Base-by-base conservation (phyloP, 768 basidiomycete species). In the Auricularia sp. region DNA sequence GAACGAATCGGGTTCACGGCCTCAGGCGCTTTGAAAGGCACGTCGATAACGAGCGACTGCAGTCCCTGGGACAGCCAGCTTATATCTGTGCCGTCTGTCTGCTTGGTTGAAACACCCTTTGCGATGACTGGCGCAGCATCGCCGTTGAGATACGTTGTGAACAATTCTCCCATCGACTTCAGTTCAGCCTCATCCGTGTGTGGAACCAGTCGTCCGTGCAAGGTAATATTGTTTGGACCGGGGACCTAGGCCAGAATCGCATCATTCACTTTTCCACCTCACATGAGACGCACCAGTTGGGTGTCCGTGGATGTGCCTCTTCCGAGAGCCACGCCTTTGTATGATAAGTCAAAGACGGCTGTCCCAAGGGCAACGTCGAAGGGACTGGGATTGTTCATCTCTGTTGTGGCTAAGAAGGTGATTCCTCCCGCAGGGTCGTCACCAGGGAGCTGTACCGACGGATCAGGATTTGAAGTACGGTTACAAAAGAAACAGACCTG, bases 81-180 rank as follows among this genome's bases (percentile, higher is more conserved):
- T 64, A 90, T 81, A 3, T 73, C 69, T 12, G 81, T 73, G 34
- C 83, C 82, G 71, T 87, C 84, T 3, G 74, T 60, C 66, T 86
- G 86, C 3, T 81, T 71, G 10, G 87, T 84, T 23, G 85, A 85
- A 61, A 75, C 71, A 16, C 88, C 88, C 12, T 74, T 77, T 1
- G 87, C 88, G 64, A 84, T 70, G 43, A 90, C 85, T 3, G 76
- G 79, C 3, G 86, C 83, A 18, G 68, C 72, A 29, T 83, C 81
- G 29, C 85, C 80, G 68, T 91, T 90, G 67, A 91, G 75, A 70
- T 88, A 90, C 59, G 83, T 81, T 16, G 86, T 87, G 73, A 90
- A 90, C 51, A 90, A 75, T 62, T 81, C 71, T 6, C 86, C 86
- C 59, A 88, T 75, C n/a, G 70, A 68, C 3, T 73, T 76, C 47